phyloP scores from a whole-genome alignment of 805 yeast species.

The Zygosaccharomyces lentus region DNA sequence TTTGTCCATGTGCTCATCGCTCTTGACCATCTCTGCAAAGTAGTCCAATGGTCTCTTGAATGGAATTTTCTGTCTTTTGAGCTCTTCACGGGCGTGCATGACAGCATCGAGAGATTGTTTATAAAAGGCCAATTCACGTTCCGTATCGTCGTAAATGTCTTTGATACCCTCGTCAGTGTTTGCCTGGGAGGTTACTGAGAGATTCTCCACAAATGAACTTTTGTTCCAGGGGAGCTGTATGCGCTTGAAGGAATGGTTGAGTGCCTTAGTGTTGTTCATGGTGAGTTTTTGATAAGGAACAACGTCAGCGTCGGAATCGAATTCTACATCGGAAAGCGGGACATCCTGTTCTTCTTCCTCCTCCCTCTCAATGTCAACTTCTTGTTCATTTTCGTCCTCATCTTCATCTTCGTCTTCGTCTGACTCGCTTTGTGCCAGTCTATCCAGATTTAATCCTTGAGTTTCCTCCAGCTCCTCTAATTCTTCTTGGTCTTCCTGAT shows the following conservation, averaged over 20 bases:
- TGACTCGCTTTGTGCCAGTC: constrained; percentile 52
- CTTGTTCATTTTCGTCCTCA: constrained; percentile 47
- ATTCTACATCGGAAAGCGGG: constrained; percentile 84
- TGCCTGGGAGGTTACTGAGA: constrained; percentile 57
- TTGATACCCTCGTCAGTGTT: constrained; percentile 63
- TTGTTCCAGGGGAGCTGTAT: constrained; percentile 56
- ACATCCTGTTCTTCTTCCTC: constrained; percentile 77
- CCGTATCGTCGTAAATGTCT: constrained; percentile 93
- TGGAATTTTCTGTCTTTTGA: constrained; percentile 70
- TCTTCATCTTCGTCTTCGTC: constrained; percentile 34
- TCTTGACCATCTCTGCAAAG: constrained; percentile 97
- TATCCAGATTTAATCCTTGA: constrained; percentile 47
- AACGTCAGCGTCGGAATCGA: constrained; percentile 91
- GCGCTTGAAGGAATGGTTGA: constrained; percentile 63
- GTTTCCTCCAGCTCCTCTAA: constrained; percentile 45
- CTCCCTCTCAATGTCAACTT: constrained; percentile 44
- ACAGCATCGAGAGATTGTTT: constrained; percentile 91
- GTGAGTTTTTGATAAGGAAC: constrained; percentile 90
- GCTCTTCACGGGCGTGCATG: constrained; percentile 58
- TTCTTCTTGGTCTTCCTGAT: constrained; percentile 41
- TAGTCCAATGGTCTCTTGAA: constrained; percentile 92
- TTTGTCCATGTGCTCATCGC: constrained; percentile 97
- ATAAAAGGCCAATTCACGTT: constrained; percentile 91
- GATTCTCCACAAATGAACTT: constrained; percentile 79
- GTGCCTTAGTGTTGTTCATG: constrained; percentile 80